These are phyloP conservation scores for Leptomonas pyrrhocoris DNA, from an alignment of 208 protist genomes.

Conservation along the genomic window DNA sequence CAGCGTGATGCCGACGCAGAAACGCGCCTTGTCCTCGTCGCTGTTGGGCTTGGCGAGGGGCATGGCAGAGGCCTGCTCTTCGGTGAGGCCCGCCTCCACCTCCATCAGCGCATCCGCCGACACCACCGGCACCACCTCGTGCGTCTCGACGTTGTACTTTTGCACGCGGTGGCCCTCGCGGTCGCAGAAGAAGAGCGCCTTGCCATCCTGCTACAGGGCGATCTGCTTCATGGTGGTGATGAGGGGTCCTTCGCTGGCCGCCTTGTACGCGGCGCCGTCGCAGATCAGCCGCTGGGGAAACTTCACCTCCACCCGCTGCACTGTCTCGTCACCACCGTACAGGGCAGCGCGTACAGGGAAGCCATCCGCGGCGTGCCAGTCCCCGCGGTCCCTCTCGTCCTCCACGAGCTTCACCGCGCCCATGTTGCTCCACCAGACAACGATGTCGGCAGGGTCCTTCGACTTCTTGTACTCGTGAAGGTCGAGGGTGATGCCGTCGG, in stretches of 20 bases:
- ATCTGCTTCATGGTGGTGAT: constrained; percentile 54
- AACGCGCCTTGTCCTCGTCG: constrained; percentile 37
- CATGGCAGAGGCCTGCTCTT: constrained; percentile 16
- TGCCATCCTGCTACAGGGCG: constrained; percentile 26
- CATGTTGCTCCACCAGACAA: constrained; percentile 46
- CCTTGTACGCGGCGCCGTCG: constrained; percentile 5
- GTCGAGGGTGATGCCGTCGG: constrained; percentile 42
- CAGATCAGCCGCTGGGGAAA: constrained; percentile 15
- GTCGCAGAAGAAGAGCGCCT: constrained; percentile 51
- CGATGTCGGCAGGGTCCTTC: constrained; percentile 27
- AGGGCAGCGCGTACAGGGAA: constrained; percentile 28
- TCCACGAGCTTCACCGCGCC: constrained; percentile 17
- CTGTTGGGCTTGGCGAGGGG: constrained; percentile 26
- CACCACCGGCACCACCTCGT: constrained; percentile 47
- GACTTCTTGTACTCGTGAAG: constrained; percentile 29
- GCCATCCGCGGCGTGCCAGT: constrained; percentile 42
- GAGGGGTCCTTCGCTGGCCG: constrained; percentile 14
- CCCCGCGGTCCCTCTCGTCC: constrained; percentile 27
- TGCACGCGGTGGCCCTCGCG: constrained; percentile 50
- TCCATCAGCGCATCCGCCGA: constrained; percentile 30
- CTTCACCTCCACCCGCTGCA: constrained; percentile 29
- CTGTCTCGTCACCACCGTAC: constrained; percentile 26
- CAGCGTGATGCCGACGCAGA: constrained; percentile 49
- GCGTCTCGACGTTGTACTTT: constrained; percentile 51
- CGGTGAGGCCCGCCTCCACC: constrained; percentile 8